Conservation (phyloP, 1,284 basidiomycete genomes). For the Omphalotus olearius region DNA sequence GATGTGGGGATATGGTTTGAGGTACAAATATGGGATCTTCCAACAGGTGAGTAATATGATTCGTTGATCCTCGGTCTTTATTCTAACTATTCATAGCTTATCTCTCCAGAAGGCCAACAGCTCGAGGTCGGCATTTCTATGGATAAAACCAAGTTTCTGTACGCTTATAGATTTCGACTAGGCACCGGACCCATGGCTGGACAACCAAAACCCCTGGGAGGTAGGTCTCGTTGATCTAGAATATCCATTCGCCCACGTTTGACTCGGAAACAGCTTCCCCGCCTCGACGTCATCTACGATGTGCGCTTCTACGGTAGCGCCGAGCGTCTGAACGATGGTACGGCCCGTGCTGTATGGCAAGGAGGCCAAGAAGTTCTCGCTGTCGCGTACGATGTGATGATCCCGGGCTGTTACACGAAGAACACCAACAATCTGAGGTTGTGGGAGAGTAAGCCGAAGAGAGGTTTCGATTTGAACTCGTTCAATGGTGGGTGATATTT, state of each 20-base stretch:
- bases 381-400: slow-evolving; percentile 87
- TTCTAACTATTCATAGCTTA: slow-evolving; percentile 37
- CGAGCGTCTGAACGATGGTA: slow-evolving; percentile 60
- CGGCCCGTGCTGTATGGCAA: slow-evolving; percentile 69
- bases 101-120: slow-evolving; percentile 79
- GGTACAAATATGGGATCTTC: slow-evolving; percentile 93
- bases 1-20: slow-evolving; percentile 86
- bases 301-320: slow-evolving; percentile 85
- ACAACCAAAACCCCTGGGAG: slow-evolving; percentile 87
- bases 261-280: slow-evolving; percentile 45
- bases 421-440: slow-evolving; percentile 77
- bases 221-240: slow-evolving; percentile 16
- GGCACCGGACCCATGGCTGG: slow-evolving; percentile 91
- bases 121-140: slow-evolving; percentile 53
- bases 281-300: slow-evolving; percentile 77
- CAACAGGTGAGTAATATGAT: slow-evolving; percentile 50
- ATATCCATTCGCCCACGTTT: neutral
- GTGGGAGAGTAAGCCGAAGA: slow-evolving; percentile 85
- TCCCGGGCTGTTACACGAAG: slow-evolving; percentile 80
- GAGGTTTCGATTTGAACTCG: slow-evolving; percentile 88
- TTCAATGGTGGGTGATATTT: slow-evolving; percentile 66
- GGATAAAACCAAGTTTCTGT: neutral
- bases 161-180: slow-evolving; percentile 37
- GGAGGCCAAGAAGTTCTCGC: slow-evolving; percentile 91
- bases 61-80: neutral